phyloP scores from a whole-genome alignment of 2,329 filamentous ascomycete species.

The Fusarium hostae region DNA sequence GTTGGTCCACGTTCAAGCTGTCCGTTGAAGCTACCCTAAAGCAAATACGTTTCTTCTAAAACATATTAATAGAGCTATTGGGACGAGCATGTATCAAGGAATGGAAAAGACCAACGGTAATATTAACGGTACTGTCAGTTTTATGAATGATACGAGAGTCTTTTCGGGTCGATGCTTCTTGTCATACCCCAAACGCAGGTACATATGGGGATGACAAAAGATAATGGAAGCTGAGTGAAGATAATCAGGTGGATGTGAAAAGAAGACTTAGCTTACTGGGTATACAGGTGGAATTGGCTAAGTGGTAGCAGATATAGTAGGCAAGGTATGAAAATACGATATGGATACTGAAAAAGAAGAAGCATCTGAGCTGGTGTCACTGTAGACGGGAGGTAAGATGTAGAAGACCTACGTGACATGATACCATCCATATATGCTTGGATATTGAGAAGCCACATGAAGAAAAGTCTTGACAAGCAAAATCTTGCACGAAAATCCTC shows the following conservation, averaged over 20 bases:
- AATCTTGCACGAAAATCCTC: neutral
- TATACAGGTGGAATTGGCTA: conserved; percentile 6
- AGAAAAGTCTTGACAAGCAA: fast-evolving
- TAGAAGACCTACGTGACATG: neutral
- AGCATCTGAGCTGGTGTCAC: neutral
- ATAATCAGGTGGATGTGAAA: neutral
- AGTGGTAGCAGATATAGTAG: neutral
- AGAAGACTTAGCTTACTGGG: neutral
- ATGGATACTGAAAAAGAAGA: neutral
- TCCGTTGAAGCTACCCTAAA: neutral
- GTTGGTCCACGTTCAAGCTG: neutral
- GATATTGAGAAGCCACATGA: neutral
- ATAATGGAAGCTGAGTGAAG: neutral
- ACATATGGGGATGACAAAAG: neutral
- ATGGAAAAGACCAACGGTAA: neutral
- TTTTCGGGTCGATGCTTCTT: neutral
- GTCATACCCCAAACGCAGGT: conserved; percentile 28
- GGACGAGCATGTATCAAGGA: conserved; percentile 17
- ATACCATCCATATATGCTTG: neutral
- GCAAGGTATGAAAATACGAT: conserved; percentile 19
- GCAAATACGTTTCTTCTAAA: too few species aligned
- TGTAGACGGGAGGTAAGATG: neutral
- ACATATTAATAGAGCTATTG: conserved; percentile 2
- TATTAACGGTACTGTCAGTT: neutral
- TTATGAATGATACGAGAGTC: neutral